Percentiles rank a stretch among this genome's conserved stretches.
phyloP scores from a whole-genome alignment of 768 basidiomycete genomes.

The Coprinopsis marcescibilis region DNA sequence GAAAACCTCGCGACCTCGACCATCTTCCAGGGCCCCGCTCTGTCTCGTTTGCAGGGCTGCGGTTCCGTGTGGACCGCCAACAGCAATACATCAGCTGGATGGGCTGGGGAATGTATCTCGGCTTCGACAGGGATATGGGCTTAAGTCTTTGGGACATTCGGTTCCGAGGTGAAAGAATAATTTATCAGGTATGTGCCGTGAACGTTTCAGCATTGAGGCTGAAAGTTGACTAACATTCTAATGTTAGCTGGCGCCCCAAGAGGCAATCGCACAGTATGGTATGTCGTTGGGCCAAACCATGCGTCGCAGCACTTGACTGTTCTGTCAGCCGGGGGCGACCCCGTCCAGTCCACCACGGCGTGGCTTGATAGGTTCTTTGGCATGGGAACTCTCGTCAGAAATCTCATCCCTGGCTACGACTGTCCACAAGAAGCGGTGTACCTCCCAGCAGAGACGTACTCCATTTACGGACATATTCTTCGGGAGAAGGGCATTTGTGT shows the following conservation, averaged over 20 bases:
- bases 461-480: conserved; percentile 18
- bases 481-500: conserved; percentile 56
- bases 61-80: conserved; percentile 49
- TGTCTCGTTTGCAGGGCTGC: conserved; percentile 53
- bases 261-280: conserved; percentile 59
- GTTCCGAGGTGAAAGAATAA: conserved; percentile 52
- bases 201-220: neutral
- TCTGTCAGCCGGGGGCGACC: conserved; percentile 51
- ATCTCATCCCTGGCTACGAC: conserved; percentile 62
- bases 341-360: conserved; percentile 53
- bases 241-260: conserved; percentile 49
- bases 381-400: conserved; percentile 52
- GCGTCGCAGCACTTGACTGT: neutral
- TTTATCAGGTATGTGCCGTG: conserved; percentile 42
- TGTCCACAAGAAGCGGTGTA: conserved; percentile 58
- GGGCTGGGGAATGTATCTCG: conserved; percentile 57
- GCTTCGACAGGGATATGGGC: conserved; percentile 66
- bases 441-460: conserved; percentile 49
- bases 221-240: too few species aligned
- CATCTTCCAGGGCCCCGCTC: conserved; percentile 58
- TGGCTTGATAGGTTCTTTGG: conserved; percentile 63
- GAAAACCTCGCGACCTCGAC: conserved; percentile 47
- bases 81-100: conserved; percentile 61
- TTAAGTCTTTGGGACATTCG: conserved; percentile 54
- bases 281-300: conserved; percentile 5